phyloP scores from a whole-genome alignment of 2,329 filamentous ascomycete genomes.

The Colletotrichum sp. region DNA sequence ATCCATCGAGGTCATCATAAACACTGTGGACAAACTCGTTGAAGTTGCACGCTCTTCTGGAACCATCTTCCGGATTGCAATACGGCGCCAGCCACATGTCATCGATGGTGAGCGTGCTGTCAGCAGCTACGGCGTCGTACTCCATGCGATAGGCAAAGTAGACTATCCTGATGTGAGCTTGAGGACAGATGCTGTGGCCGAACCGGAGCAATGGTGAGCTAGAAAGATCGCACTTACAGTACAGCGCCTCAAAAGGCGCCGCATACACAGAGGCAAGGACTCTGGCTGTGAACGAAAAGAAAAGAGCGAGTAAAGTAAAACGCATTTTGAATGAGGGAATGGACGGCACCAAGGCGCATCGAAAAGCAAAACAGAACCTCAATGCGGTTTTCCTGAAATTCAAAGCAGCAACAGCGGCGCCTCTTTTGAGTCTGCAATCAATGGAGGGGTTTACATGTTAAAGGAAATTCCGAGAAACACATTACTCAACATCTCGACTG shows the following conservation, averaged over 20 bases:
- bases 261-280: neutral
- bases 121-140: neutral
- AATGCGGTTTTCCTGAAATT: neutral
- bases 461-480: neutral
- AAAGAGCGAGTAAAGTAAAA: neutral
- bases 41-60: neutral
- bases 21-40: neutral
- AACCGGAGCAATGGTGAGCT: neutral
- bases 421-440: fast-evolving
- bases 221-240: neutral
- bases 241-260: neutral
- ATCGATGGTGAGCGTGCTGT: neutral
- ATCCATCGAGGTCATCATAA: neutral
- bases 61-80: neutral
- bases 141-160: neutral
- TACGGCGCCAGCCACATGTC: neutral
- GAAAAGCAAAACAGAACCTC: neutral
- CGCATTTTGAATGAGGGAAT: neutral
- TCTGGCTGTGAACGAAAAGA: neutral
- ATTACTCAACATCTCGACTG: neutral
- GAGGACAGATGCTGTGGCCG: neutral
- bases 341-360: neutral
- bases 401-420: neutral
- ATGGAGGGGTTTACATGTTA: neutral
- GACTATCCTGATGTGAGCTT: neutral